phyloP scores from a whole-genome alignment of 164 flowering plant genomes.

The Nelumbo lutea region DNA sequence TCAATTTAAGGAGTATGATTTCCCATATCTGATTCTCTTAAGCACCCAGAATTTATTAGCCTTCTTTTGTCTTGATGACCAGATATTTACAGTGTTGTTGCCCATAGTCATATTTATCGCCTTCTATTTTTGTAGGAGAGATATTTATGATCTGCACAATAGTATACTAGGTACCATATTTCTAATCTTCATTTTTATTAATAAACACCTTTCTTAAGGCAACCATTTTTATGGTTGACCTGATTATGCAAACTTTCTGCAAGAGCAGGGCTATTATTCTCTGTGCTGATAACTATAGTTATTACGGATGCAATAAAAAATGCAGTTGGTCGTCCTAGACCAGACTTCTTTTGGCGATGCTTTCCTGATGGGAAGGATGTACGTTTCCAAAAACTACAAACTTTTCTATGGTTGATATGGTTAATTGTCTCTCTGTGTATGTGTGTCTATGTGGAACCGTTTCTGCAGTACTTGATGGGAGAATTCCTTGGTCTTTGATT shows the following conservation, averaged over 20 bases:
- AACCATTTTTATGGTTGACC: background rate
- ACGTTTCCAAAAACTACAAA: slow-evolving; percentile 11
- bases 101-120: slow-evolving; percentile 44
- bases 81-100: slow-evolving; percentile 49
- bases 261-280: slow-evolving; percentile 53
- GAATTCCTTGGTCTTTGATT: background rate
- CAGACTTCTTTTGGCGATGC: slow-evolving; percentile 86
- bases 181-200: background rate
- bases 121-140: slow-evolving; percentile 51
- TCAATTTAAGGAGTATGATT: background rate
- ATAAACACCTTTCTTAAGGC: background rate
- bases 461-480: background rate
- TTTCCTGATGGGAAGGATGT: slow-evolving; percentile 81
- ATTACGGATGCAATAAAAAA: slow-evolving; percentile 60
- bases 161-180: slow-evolving; percentile 47
- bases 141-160: slow-evolving; percentile 77
- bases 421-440: background rate
- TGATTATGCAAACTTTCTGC: slow-evolving; percentile 4
- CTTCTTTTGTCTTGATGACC: slow-evolving; percentile 8
- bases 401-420: background rate
- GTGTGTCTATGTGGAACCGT: background rate
- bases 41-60: background rate
- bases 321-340: slow-evolving; percentile 81
- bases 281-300: slow-evolving; percentile 51
- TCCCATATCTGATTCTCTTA: background rate